A percentile compares a stretch with the other conserved stretches of the same genome.
These are phyloP conservation scores for Nicotiana paniculata DNA, from an alignment of 257 asterid species.

Conservation along the genomic window DNA sequence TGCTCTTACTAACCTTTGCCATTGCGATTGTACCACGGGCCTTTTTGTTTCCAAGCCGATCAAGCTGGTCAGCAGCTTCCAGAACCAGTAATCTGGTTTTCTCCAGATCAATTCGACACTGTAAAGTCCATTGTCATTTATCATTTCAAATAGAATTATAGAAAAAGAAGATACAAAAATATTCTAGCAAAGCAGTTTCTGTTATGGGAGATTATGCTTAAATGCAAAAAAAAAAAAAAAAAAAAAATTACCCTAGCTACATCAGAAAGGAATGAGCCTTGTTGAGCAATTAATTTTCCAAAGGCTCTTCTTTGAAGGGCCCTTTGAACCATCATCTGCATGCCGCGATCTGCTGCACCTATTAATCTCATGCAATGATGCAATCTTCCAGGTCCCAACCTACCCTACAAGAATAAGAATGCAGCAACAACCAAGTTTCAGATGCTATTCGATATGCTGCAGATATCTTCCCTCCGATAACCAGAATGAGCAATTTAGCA, in stretches of 20 bases:
- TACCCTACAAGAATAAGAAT: conserved; percentile 48
- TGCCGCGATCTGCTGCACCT: conserved; percentile 96
- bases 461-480: background rate
- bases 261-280: conserved; percentile 89
- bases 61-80: conserved; percentile 96
- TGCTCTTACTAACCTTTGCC: conserved; percentile 63
- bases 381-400: conserved; percentile 94
- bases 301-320: conserved; percentile 70
- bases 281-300: conserved; percentile 75
- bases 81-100: conserved; percentile 74
- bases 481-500: background rate
- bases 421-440: conserved; percentile 3
- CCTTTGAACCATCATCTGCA: conserved; percentile 82
- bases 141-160: background rate
- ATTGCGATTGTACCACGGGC: conserved; percentile 87
- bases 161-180: background rate
- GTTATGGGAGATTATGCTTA: background rate
- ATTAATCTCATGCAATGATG: conserved; percentile 98
- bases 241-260: conserved; percentile 14
- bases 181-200: background rate
- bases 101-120: conserved; percentile 91
- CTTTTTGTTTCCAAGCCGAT: conserved; percentile 65
- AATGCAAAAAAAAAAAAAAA: too few species aligned
- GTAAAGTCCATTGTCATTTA: conserved; percentile 12
- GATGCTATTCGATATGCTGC: background rate